These are phyloP conservation scores for Quercus alba DNA, from an alignment of 306 rosid genomes.

Conservation along the genomic window DNA sequence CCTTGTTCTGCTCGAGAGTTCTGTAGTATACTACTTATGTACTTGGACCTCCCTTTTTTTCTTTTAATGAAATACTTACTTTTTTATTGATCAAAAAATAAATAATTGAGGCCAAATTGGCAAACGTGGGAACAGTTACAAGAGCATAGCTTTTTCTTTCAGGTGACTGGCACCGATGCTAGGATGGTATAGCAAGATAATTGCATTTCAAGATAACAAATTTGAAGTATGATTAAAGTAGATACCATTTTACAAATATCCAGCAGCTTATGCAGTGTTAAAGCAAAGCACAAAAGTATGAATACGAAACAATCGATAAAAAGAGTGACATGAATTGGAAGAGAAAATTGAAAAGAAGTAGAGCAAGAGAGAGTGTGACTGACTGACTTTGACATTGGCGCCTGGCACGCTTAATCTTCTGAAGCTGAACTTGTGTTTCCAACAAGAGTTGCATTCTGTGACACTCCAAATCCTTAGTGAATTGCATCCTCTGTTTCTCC, in stretches of 20 bases:
- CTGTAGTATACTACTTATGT: too few species aligned
- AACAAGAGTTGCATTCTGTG: constrained; percentile 58
- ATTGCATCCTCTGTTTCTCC: constrained; percentile 75
- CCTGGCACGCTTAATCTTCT: constrained; percentile 47
- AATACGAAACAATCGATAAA: too few species aligned
- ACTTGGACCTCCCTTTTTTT: too few species aligned
- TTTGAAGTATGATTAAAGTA: too few species aligned
- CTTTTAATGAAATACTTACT: too few species aligned
- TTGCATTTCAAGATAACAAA: neutral
- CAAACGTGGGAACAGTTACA: neutral
- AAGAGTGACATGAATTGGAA: too few species aligned
- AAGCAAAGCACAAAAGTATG: too few species aligned
- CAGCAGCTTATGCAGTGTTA: too few species aligned
- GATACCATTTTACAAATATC: too few species aligned
- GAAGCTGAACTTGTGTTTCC: constrained; percentile 60
- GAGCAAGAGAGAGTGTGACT: constrained; percentile 27
- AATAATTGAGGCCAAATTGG: neutral
- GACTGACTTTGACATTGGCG: constrained; percentile 26
- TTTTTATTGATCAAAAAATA: too few species aligned
- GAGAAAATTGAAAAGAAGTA: too few species aligned
- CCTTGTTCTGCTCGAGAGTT: too few species aligned
- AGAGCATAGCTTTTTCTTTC: neutral
- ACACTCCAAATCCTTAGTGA: constrained; percentile 64
- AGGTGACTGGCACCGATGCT: neutral
- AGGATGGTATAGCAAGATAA: neutral